Conservation (phyloP, 768 basidiomycete species). For the Panellus pusillus region DNA sequence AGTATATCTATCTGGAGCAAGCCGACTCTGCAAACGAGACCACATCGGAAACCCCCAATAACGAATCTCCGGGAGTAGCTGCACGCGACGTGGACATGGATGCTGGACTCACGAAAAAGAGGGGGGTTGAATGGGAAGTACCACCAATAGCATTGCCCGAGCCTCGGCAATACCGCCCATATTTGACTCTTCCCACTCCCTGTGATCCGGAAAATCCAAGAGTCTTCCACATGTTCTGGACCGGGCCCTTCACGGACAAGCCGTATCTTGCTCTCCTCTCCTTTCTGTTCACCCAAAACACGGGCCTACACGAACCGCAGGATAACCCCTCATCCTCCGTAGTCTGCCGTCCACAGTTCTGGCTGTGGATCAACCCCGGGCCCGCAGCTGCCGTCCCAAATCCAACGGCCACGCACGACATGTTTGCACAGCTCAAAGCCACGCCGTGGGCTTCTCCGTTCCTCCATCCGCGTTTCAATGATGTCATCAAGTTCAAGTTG, state of each 20-base stretch:
- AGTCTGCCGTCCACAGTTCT: conserved; percentile 87
- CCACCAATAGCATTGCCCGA: conserved; percentile 49
- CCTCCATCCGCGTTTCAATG: conserved; percentile 88
- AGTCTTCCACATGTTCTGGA: conserved; percentile 99
- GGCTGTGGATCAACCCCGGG: conserved; percentile 99
- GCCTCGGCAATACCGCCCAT: conserved; percentile 54
- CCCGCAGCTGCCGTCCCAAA: conserved; percentile 90
- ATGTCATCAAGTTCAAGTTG: conserved; percentile 90
- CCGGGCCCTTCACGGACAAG: conserved; percentile 97
- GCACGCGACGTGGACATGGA: conserved; percentile 45
- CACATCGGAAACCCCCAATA: conserved; percentile 2
- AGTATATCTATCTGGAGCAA: conserved; percentile 82
- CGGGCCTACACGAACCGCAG: conserved; percentile 67
- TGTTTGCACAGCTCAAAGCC: conserved; percentile 76
- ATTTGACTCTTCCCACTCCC: conserved; percentile 53
- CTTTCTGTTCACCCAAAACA: conserved; percentile 95
- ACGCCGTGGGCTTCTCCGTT: conserved; percentile 97
- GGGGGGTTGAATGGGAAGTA: conserved; percentile 61
- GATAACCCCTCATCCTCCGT: conserved; percentile 44
- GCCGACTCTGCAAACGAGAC: conserved; percentile 30
- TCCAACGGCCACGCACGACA: conserved; percentile 74
- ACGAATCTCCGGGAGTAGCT: conserved; percentile 9
- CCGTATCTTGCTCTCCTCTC: conserved; percentile 94
- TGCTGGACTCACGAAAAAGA: conserved; percentile 56
- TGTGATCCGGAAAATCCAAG: conserved; percentile 88